Percentiles rank a stretch among this genome's conserved stretches.
Conservation (phyloP, 768 basidiomycete genomes). For the Coprinopsis cinerea region DNA sequence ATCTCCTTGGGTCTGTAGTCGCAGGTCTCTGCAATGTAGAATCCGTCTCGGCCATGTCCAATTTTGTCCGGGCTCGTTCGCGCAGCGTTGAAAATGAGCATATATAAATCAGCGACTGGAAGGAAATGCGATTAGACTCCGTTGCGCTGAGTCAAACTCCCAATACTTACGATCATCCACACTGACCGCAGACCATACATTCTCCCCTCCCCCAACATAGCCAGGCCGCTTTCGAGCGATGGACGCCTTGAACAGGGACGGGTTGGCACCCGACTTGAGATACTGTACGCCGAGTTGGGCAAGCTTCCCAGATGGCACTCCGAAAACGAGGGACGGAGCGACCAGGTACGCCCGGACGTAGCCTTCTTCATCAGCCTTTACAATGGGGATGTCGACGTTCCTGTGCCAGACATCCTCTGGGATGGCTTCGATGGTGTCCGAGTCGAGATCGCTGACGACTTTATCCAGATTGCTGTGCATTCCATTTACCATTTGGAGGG, state of each 20-base stretch:
- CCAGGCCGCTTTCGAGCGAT: conserved; percentile 18
- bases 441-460: conserved; percentile 16
- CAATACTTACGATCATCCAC: conserved; percentile 18
- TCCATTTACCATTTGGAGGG: conserved; percentile 16
- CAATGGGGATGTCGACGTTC: conserved; percentile 15
- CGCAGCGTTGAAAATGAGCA: not conserved
- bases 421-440: conserved; percentile 15
- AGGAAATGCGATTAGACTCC: not conserved
- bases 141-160: not conserved
- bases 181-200: conserved; percentile 18
- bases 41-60: conserved; percentile 43
- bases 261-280: conserved; percentile 20
- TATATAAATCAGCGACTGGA: not conserved
- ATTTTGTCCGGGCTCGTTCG: not conserved
- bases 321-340: conserved; percentile 19
- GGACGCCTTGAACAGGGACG: conserved; percentile 17
- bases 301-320: conserved; percentile 18
- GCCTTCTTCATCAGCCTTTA: conserved; percentile 17
- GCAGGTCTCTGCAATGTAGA: conserved; percentile 47
- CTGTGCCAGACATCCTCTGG: conserved; percentile 15
- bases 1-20: conserved; percentile 40
- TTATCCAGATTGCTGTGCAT: conserved; percentile 12
- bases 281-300: conserved; percentile 25
- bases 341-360: conserved; percentile 16
- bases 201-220: conserved; percentile 18